Evolutionary conservation across 495 filamentous ascomycete species (phyloP).

Genomic region (Penicillium salamii): DNA sequence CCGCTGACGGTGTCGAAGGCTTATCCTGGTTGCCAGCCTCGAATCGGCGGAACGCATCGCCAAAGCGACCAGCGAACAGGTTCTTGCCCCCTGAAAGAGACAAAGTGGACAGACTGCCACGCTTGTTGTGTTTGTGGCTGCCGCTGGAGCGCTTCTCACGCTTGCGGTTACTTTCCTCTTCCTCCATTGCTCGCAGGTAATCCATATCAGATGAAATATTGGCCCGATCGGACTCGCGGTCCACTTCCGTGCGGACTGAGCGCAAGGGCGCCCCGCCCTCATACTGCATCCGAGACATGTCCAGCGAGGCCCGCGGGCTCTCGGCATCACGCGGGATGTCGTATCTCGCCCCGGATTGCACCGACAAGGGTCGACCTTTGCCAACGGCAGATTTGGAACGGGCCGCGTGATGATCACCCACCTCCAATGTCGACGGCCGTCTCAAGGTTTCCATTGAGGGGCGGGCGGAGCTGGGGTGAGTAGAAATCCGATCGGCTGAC

Average conservation of each 20-base stretch:
- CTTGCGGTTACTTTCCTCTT: slow-evolving; percentile 60
- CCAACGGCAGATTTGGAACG: slow-evolving; percentile 64
- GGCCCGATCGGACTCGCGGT: slow-evolving; percentile 35
- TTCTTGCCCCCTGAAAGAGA: slow-evolving; percentile 75
- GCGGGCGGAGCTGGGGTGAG: slow-evolving; percentile 65
- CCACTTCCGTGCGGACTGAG: slow-evolving; percentile 36
- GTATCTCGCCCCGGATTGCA: slow-evolving; percentile 74
- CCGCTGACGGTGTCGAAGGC: slow-evolving; percentile 51
- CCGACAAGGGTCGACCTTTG: slow-evolving; percentile 66
- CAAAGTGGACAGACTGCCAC: slow-evolving; percentile 75
- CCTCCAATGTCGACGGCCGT: slow-evolving; percentile 60
- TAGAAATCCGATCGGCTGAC: slow-evolving; percentile 42
- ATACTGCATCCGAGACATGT: slow-evolving; percentile 34
- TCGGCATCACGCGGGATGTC: slow-evolving; percentile 70
- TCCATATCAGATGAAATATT: slow-evolving; percentile 86
- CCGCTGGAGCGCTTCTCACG: slow-evolving; percentile 66
- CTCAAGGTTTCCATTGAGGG: slow-evolving; percentile 73
- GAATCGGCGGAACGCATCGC: slow-evolving; percentile 92
- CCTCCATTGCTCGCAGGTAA: slow-evolving; percentile 79
- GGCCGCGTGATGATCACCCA: slow-evolving; percentile 51
- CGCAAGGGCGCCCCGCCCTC: slow-evolving; percentile 38
- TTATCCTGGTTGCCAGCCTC: slow-evolving; percentile 61
- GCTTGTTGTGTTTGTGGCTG: slow-evolving; percentile 70
- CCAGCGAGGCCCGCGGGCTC: slow-evolving; percentile 37
- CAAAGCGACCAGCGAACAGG: slow-evolving; percentile 86